These are phyloP conservation scores for Phytophthora uliginosa DNA, from an alignment of 352 stramenopile species.

Conservation along the genomic window DNA sequence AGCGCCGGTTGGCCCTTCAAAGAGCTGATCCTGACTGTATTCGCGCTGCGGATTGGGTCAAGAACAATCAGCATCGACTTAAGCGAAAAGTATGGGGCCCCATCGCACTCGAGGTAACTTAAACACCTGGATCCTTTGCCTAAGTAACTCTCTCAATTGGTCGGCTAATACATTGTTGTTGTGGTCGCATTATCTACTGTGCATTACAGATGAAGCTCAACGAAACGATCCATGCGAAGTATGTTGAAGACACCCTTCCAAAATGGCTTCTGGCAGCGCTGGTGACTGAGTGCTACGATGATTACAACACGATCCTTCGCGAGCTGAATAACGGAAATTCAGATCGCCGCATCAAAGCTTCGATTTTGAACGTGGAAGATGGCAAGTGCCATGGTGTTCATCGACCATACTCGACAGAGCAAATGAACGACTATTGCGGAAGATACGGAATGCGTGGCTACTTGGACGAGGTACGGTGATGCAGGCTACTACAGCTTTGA, in stretches of 20 bases:
- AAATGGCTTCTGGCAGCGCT: constrained; percentile 83
- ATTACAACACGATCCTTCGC: constrained; percentile 83
- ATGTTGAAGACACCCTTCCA: constrained; percentile 85
- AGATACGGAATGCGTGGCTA: constrained; percentile 82
- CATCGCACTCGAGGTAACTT: constrained; percentile 73
- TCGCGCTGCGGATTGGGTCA: constrained; percentile 80
- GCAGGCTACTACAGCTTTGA: neutral
- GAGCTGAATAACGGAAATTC: constrained; percentile 66
- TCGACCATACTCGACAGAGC: constrained; percentile 67
- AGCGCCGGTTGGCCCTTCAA: constrained; percentile 69
- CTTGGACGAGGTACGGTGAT: constrained; percentile 72
- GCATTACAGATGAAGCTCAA: constrained; percentile 76
- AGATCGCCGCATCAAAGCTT: constrained; percentile 65
- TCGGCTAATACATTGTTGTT: neutral
- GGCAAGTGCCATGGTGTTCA: constrained; percentile 56
- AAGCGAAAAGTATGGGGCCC: constrained; percentile 87
- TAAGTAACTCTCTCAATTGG: neutral
- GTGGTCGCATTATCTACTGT: neutral
- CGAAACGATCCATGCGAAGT: constrained; percentile 84
- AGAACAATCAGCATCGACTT: constrained; percentile 73
- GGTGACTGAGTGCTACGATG: constrained; percentile 82
- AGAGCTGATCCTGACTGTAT: constrained; percentile 77
- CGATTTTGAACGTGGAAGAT: constrained; percentile 77
- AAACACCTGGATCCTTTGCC: neutral
- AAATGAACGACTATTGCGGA: constrained; percentile 60